Base-by-base conservation (phyloP, 495 filamentous ascomycete species). In the Hypoxylon crocopeplum region DNA sequence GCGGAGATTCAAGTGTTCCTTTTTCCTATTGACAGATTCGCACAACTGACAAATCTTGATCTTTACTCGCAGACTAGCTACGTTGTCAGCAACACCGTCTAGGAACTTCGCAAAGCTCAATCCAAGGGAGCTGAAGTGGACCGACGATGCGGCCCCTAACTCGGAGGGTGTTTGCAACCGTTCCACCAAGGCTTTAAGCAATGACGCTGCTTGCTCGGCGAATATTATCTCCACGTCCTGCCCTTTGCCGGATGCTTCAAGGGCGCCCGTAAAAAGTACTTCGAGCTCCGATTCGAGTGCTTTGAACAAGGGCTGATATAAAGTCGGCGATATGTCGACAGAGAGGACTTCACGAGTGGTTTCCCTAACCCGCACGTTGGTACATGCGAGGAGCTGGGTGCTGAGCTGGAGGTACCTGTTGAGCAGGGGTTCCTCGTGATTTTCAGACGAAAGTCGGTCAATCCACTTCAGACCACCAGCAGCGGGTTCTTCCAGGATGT, bases 11-110 rank as follows among this genome's bases (percentile, higher is more conserved):
- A 88, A 72, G 27, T 86, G 79, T 59, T 88, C 84, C 54, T 87
- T 87, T 60, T 86, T 83, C 71, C 77, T 81, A 13, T 82, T 84
- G 27, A 88, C 81, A 5, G 81, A 77, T 52, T 87, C 85, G 56
- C 81, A 85, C 16, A 88, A 67, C 48, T 86, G 83, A 63, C 85
- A 88, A 42, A 87, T 79, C 63, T 84, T 85, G 56, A 86, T 86
- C 64, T 86, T 87, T 22, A 87, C 83, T 44, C 84, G 73, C 10
- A 86, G 56, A 24, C 77, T 80, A 32, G 75, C 78, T 20, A 72
- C 64, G 16, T 78, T 81, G 52, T 84, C 82, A 8, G 72, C 58
- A 17, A 77, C 75, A 15, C 75, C 74, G 53, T 86, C 81, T 22
- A 87, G 62, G 65, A 86, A 87, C 50, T 80, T 84, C 38, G 84